Conservation (phyloP, 2,329 filamentous ascomycete species). For the Penicillium occitanis region DNA sequence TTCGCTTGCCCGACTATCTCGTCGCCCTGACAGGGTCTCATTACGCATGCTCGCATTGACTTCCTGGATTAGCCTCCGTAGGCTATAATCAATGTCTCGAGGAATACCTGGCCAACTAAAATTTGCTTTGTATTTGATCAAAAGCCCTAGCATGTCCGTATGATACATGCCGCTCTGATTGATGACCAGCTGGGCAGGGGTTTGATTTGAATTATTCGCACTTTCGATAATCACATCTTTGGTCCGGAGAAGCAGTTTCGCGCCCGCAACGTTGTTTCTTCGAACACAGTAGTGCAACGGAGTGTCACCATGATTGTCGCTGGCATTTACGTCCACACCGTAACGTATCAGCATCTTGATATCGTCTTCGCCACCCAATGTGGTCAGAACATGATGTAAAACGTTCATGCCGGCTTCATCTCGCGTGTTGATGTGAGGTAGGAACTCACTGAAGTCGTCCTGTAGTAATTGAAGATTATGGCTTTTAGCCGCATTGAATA, state of each 20-base stretch:
- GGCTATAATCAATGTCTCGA: neutral
- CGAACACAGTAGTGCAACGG: slow-evolving; percentile 16
- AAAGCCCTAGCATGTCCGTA: slow-evolving; percentile 1
- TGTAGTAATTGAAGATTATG: neutral
- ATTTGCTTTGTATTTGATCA: slow-evolving; percentile 8
- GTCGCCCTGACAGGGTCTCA: neutral
- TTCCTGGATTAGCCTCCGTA: neutral
- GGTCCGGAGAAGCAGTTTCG: slow-evolving; percentile 13
- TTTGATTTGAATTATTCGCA: slow-evolving; percentile 1
- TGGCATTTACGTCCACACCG: slow-evolving; percentile 7
- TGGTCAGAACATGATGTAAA: slow-evolving; percentile 11
- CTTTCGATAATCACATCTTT: slow-evolving; percentile 10
- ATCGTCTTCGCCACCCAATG: neutral
- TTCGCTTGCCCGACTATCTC: slow-evolving; percentile 5
- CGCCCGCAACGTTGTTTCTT: neutral
- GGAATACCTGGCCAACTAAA: slow-evolving; percentile 6
- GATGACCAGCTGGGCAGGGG: slow-evolving; percentile 4
- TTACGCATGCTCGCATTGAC: neutral
- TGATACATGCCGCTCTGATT: neutral
- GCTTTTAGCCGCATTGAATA: neutral
- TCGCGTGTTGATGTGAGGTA: slow-evolving; percentile 3
- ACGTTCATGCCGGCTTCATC: slow-evolving; percentile 12
- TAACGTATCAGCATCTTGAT: slow-evolving; percentile 2
- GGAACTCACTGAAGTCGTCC: neutral
- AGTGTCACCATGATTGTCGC: slow-evolving; percentile 1